Evolutionary conservation across 768 basidiomycete genomes (phyloP).

Genomic region (Calocybe indica): DNA sequence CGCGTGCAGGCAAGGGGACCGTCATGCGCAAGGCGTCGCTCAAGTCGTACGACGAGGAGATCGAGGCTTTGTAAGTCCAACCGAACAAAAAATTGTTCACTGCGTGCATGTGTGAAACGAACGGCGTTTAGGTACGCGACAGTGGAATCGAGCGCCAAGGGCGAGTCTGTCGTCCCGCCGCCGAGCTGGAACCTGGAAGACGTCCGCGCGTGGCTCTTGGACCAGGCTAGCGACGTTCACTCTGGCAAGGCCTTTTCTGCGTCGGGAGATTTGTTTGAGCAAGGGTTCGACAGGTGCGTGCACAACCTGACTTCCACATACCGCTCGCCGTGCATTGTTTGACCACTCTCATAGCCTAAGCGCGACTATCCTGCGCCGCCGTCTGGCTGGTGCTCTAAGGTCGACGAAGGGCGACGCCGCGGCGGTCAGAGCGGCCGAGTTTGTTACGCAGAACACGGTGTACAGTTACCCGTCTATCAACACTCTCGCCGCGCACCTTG

Average conservation of each 20-base stretch:
- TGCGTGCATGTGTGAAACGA: background rate
- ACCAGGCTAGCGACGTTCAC: constrained; percentile 19
- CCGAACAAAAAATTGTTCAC: background rate
- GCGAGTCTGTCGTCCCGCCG: constrained; percentile 17
- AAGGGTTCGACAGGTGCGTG: constrained; percentile 20
- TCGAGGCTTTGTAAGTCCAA: constrained; percentile 26
- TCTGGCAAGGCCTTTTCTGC: constrained; percentile 12
- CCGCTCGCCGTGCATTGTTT: background rate
- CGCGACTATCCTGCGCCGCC: constrained; percentile 21
- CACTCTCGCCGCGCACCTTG: constrained; percentile 15
- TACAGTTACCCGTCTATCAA: constrained; percentile 22
- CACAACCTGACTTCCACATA: background rate
- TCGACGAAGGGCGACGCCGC: constrained; percentile 8
- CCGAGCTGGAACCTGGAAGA: constrained; percentile 12
- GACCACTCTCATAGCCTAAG: constrained; percentile 9
- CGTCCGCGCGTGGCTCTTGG: constrained; percentile 16
- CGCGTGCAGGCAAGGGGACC: constrained; percentile 38
- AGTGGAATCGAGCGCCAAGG: constrained; percentile 14
- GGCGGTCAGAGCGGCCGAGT: constrained; percentile 14
- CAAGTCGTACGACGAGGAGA: constrained; percentile 30
- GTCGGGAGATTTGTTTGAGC: constrained; percentile 19
- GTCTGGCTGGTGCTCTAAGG: constrained; percentile 30
- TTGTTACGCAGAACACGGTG: constrained; percentile 22
- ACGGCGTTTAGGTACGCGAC: constrained; percentile 16
- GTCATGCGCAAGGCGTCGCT: constrained; percentile 32